Percentiles rank a stretch among this genome's conserved stretches.
These are phyloP conservation scores for Antrodiella citrinella DNA, from an alignment of 768 basidiomycete species.

Conservation along the genomic window DNA sequence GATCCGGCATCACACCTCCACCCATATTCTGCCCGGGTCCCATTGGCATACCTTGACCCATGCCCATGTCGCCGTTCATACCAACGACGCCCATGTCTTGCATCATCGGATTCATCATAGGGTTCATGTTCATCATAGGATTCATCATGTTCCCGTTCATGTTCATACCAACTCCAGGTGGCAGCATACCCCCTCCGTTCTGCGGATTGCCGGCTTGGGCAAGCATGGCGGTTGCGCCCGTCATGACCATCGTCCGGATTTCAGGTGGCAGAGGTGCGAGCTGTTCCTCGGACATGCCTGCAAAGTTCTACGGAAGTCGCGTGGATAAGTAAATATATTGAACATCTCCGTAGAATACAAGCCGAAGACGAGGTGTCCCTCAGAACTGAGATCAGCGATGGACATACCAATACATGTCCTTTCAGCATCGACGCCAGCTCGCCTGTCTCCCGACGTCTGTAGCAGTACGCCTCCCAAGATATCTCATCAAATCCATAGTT, in stretches of 20 bases:
- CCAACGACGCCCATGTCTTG: constrained; percentile 64
- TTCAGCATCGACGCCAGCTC: constrained; percentile 77
- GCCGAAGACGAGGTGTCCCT: neutral
- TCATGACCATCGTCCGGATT: constrained; percentile 82
- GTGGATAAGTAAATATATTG: constrained; percentile 7
- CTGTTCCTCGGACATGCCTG: constrained; percentile 78
- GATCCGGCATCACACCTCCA: constrained; percentile 8
- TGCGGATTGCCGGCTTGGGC: constrained; percentile 44
- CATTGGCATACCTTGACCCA: constrained; percentile 14
- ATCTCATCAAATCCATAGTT: constrained; percentile 99
- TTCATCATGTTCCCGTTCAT: constrained; percentile 29
- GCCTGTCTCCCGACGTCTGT: constrained; percentile 72
- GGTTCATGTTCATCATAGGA: constrained; percentile 24
- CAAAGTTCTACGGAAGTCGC: constrained; percentile 49
- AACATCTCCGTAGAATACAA: neutral
- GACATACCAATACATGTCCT: constrained; percentile 70
- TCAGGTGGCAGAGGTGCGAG: constrained; percentile 71
- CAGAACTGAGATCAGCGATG: constrained; percentile 1
- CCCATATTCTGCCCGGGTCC: constrained; percentile 48
- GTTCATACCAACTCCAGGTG: constrained; percentile 20
- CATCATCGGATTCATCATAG: constrained; percentile 65
- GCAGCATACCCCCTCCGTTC: constrained; percentile 28
- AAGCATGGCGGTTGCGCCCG: constrained; percentile 74
- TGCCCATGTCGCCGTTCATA: constrained; percentile 30
- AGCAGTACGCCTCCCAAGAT: constrained; percentile 90